Percentiles rank a stretch among this genome's conserved stretches.
Evolutionary conservation across 148 eudicot species (phyloP).

Genomic region (Chenopodium formosanum): DNA sequence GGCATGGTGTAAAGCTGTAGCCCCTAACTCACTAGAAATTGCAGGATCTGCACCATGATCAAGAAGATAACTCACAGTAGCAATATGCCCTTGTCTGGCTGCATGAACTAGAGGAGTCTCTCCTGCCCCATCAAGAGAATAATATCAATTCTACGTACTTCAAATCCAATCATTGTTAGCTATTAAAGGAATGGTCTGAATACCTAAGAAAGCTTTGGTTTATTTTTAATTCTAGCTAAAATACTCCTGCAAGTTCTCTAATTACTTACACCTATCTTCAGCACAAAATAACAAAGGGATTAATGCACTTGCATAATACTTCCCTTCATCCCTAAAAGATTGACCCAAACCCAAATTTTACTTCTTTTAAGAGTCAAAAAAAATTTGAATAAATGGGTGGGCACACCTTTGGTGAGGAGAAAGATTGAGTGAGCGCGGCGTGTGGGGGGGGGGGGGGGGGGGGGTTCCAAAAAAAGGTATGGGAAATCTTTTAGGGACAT

Average conservation of each 20-base stretch:
- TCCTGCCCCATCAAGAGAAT: constrained; percentile 40
- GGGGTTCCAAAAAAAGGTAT: no score
- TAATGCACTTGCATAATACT: not conserved
- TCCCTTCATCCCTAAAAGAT: no score
- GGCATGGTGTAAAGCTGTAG: constrained; percentile 90
- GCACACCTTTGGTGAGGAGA: no score
- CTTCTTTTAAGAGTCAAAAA: no score
- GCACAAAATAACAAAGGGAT: not conserved
- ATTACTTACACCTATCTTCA: not conserved
- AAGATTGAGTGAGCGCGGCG: no score
- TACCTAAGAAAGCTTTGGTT: not conserved
- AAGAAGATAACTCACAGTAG: constrained; percentile 70
- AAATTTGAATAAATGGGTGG: no score
- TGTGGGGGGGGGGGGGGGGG: no score
- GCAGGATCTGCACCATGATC: constrained; percentile 78
- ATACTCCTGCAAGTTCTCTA: not conserved
- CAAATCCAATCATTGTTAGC: not conserved
- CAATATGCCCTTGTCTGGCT: constrained; percentile 82
- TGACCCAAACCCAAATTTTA: no score
- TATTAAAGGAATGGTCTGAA: not conserved
- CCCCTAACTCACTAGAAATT: constrained; percentile 76
- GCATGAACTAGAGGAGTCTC: constrained; percentile 95
- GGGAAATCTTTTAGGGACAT: no score
- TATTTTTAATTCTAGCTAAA: not conserved
- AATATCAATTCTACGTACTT: not conserved